Evolutionary conservation across 176 grass and related monocot genomes (phyloP).

Genomic region (Zoysia pacifica): DNA sequence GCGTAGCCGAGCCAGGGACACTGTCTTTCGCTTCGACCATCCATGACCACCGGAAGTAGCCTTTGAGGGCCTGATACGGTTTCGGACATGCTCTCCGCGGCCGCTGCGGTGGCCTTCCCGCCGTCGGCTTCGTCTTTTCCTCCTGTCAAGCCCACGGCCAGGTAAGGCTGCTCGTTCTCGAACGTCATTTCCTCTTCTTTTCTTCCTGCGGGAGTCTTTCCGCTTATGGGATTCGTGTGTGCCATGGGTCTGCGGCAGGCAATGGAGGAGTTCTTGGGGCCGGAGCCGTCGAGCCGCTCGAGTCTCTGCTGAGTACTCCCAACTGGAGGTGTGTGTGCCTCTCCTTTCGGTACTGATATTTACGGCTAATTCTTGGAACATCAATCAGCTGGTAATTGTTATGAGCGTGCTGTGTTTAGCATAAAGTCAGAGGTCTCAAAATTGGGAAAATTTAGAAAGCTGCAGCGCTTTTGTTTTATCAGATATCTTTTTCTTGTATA

Average conservation of each 20-base stretch:
- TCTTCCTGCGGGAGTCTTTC: background rate
- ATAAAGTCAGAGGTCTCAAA: background rate
- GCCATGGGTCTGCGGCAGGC: background rate
- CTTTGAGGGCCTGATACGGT: background rate
- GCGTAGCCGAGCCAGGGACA: no score
- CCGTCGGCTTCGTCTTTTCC: background rate
- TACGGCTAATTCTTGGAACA: background rate
- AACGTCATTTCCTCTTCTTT: background rate
- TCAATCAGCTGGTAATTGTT: background rate
- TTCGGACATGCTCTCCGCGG: conserved; percentile 6
- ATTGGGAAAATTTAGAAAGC: background rate
- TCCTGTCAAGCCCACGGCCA: background rate
- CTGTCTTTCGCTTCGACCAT: no score
- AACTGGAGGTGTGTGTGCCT: conserved; percentile 48
- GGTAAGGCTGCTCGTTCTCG: background rate
- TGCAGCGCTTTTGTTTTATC: background rate
- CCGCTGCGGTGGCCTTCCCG: background rate
- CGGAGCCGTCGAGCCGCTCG: conserved; percentile 1
- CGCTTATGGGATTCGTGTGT: background rate
- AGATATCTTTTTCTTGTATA: background rate
- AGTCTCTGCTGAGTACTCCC: conserved; percentile 39
- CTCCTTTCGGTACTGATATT: background rate
- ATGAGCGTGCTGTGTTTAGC: background rate
- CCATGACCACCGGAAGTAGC: no score
- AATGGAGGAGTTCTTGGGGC: conserved; percentile 17